Evolutionary conservation across 495 filamentous ascomycete genomes (phyloP), one percentile per base, ranked within the genome.

Genomic region (Trichodelitschia bisporula): DNA sequence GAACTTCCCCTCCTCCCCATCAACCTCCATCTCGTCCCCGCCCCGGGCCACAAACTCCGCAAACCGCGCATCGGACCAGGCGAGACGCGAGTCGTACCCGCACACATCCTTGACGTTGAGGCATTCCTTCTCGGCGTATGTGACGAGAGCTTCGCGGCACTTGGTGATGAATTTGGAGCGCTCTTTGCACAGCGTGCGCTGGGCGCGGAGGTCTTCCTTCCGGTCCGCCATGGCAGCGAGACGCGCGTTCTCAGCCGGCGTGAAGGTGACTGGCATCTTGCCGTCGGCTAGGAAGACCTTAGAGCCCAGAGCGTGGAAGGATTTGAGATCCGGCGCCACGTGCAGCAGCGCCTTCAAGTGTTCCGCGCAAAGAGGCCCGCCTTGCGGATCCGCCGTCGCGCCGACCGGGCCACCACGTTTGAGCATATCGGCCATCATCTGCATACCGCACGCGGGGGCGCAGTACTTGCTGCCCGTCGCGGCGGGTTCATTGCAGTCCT

Each of bases 401-500:
- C 33, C 9, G 15, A 10, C 29, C 5, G 23, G 17, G 18, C 5
- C 12, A n/a, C n/a, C n/a, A n/a, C n/a, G n/a, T n/a, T n/a, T n/a
- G 16, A 54, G 44, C 24, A 54, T 49, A 10, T 46, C 51, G 3
- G 51, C 46, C 54, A 74, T 65, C 36, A 64, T 73, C 32, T 65
- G 50, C 17, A 53, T 51, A 15, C 62, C 66, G 29, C 73, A 72
- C 23, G 63, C 66, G 24, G 75, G 67, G 19, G 56, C 61, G 48
- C 72, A 78, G 41, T 76, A 78, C 46, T 76, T 78, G 50, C 64
- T 71, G 10, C 41, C 45, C 12, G 58, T 44, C 14, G 68, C 57
- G 16, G 68, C 70, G 14, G 71, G 66, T 40, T 64, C 60, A 19
- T 65, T 51, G 39, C 72, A 77, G 17, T 55, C 61, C 4, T 50